Evolutionary conservation across 2,329 filamentous ascomycete species (phyloP), one percentile per base, ranked within the genome.

Genomic region (Cladosporium austrohemisphaericum): DNA sequence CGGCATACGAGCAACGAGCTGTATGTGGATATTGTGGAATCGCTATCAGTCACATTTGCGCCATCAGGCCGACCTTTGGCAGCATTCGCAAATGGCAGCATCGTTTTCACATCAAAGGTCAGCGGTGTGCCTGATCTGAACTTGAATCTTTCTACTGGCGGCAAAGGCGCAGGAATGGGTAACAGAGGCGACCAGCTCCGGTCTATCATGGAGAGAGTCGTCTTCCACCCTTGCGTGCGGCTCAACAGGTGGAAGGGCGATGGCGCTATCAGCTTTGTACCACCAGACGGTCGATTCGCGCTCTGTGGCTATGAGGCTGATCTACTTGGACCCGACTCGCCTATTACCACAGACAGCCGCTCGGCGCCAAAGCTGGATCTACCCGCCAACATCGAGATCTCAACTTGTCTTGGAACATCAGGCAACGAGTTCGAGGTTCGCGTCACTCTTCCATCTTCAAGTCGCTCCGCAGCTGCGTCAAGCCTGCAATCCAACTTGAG

Each of bases 1-100:
- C 80, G 91, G 13, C 93, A 98, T 68, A 97, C 92, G 3, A 95
- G 88, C 49, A 98, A 97, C 69, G 93, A 98, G 68, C 77, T 98
- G 58, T 97, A 97, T 66, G 92, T 95, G 50, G 93, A 98, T 66
- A 83, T 98, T 10, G 83, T 98, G 53, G 93, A 98, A 72, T 89
- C 88, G 1, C 75, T 98, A 0, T 81, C 84, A 1, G 88, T 96
- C 32, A 95, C 86, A 0, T 78, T 97, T 33, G 90, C 93, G 0
- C 93, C 93, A 0, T 96, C 91, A 0, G 93, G 93, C 4, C 79
- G 90, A 11, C 85, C 92, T 1, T 76, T 98, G 18, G 84, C 88
- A 6, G 92, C 93, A 3, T 85, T 95, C 56, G 87, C 89, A 11
- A 87, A 93, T 59, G 93, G 93, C 13, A 94, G 89, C 4, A 92